phyloP scores from a whole-genome alignment of 169 alveolate genomes.

The Miamiensis avidus region DNA sequence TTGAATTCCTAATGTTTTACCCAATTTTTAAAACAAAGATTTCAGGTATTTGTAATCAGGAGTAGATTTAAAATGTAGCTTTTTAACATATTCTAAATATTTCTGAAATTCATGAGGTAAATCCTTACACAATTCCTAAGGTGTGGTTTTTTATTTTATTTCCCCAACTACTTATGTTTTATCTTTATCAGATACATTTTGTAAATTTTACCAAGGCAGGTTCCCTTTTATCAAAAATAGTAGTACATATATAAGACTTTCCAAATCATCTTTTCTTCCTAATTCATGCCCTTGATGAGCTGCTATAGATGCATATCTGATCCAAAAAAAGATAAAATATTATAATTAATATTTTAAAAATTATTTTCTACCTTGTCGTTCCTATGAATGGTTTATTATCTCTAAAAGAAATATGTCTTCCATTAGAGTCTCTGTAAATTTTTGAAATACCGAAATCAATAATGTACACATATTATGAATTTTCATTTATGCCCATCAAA shows the following conservation, averaged over 20 bases:
- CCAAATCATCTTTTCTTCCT: slow-evolving; percentile 66
- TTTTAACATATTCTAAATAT: slow-evolving; percentile 60
- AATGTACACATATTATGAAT: slow-evolving; percentile 46
- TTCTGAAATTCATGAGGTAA: slow-evolving; percentile 55
- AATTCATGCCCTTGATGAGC: slow-evolving; percentile 54
- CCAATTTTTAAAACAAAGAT: not conserved
- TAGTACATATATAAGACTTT: slow-evolving; percentile 59
- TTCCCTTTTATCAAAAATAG: slow-evolving; percentile 59
- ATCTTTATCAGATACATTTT: slow-evolving; percentile 31
- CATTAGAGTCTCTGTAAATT: slow-evolving; percentile 43
- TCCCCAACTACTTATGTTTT: slow-evolving; percentile 44
- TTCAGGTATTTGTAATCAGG: slow-evolving; percentile 68
- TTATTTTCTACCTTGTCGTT: slow-evolving; percentile 33
- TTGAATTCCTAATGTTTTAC: not conserved
- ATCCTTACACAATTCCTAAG: slow-evolving; percentile 60
- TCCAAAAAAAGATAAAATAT: no score
- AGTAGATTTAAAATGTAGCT: slow-evolving; percentile 56
- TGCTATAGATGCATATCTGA: slow-evolving; percentile 56
- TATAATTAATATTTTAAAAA: no score
- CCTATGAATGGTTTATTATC: slow-evolving; percentile 57
- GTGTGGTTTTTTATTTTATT: slow-evolving; percentile 52
- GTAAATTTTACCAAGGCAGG: slow-evolving; percentile 62
- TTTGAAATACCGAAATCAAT: slow-evolving; percentile 60
- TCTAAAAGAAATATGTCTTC: slow-evolving; percentile 43
- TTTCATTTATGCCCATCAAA: slow-evolving; percentile 46